These are phyloP conservation scores for Davidsoniella virescens DNA, from an alignment of 2,329 filamentous ascomycete species.

Conservation along the genomic window DNA sequence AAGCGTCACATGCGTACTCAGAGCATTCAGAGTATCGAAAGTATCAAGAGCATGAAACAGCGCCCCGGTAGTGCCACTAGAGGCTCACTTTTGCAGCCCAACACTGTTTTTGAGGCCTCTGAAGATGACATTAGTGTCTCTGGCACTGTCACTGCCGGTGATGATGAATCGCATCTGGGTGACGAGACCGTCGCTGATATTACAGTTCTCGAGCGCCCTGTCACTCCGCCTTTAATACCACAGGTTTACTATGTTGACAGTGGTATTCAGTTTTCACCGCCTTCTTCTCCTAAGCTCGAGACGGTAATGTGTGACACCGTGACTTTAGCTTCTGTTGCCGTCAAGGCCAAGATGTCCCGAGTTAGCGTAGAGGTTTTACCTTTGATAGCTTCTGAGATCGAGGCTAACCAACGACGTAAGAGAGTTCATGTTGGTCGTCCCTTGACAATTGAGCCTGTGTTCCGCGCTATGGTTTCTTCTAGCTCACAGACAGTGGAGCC, in stretches of 20 bases:
- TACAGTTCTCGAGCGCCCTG: slow-evolving; percentile 8
- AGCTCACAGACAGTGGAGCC: slow-evolving; percentile 46
- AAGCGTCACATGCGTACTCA: slow-evolving; percentile 37
- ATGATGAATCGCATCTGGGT: background rate
- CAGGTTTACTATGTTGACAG: slow-evolving; percentile 50
- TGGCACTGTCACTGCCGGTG: slow-evolving; percentile 6
- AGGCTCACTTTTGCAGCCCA: slow-evolving; percentile 36
- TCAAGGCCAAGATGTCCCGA: slow-evolving; percentile 8
- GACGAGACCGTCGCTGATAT: slow-evolving; percentile 7
- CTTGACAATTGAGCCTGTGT: slow-evolving; percentile 30
- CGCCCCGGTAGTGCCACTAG: slow-evolving; percentile 38
- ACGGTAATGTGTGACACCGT: slow-evolving; percentile 15
- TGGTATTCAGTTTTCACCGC: slow-evolving; percentile 72
- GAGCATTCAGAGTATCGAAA: slow-evolving; percentile 37
- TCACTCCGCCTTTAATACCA: slow-evolving; percentile 15
- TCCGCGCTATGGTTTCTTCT: slow-evolving; percentile 43
- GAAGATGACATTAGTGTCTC: slow-evolving; percentile 29
- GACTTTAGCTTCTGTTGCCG: slow-evolving; percentile 2
- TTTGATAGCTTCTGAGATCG: slow-evolving; percentile 40
- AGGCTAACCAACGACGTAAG: slow-evolving; percentile 60
- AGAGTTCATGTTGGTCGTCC: slow-evolving; percentile 41
- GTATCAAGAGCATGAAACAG: slow-evolving; percentile 17
- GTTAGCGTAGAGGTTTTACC: slow-evolving; percentile 16
- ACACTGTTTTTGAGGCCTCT: slow-evolving; percentile 37
- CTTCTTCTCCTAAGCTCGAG: slow-evolving; percentile 47